Base-by-base conservation (phyloP, 2,329 filamentous ascomycete genomes). In the Didymella sp. region DNA sequence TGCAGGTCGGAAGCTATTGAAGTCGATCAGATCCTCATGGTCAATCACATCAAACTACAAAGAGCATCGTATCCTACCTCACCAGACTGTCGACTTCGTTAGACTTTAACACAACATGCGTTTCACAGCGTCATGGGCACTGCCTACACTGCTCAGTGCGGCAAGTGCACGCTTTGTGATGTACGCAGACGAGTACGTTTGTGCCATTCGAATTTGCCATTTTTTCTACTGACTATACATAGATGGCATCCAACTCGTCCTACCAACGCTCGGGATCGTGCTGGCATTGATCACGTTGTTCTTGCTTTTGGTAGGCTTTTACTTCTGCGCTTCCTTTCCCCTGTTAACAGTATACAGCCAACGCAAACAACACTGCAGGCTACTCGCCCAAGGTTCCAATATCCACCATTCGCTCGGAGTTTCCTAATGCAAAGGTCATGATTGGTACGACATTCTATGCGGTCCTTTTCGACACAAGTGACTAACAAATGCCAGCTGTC, bases 351-450 rank as follows among this genome's bases (percentile, higher is more conserved):
- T 21, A 7, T n/a, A 13, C 6, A 51, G 54, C 73, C 30, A 54
- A 61, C 49, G 81, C 80, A 58, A 76, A 75, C 12, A 73, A 79
- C 44, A 77, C 77, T 0, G 76, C 76, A 19, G 64, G 73, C 0
- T 85, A 81, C 63, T 77, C 77, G 49, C 85, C 86, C 0, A 87
- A 86, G 63, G 80, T 83, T 71, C 70, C 80, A 0, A 73, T 87
- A 2, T 68, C 74, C 0, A 78, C 81, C 4, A 77, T 86, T 41
- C 82, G 85, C 17, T 74, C 76, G 15, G 77, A 84, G 19, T 88
- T 86, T 52, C 70, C 81, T 0, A 79, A 78, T 24, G 87, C 87
- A 19, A 87, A 89, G 63, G 75, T 92, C 21, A 82, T 89, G 77
- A 81, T 92, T 33, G 55, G 56, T 54, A 31, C 1, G 46, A 41